Base-by-base conservation (phyloP, 129 eudicot genomes). In the Apium graveolens region DNA sequence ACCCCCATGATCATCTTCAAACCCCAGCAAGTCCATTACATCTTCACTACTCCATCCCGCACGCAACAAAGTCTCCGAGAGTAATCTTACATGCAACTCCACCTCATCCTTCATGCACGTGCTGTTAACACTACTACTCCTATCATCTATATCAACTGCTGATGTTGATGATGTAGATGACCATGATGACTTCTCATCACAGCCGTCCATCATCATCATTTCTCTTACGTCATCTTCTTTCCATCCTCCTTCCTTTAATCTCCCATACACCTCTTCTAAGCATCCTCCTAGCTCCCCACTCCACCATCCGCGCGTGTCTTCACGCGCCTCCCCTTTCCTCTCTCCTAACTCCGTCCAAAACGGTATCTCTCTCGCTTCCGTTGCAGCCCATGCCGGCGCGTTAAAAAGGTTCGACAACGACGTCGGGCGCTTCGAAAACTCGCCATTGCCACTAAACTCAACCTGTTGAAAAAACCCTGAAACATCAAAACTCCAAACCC, bases 11-110 rank as follows among this genome's bases (percentile, higher is more conserved):
- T 66, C 90, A 5, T 66, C 81, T 45, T 73, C 55, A 48, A 69
- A 74, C 14, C 96, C 94, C 70, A 93, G 89, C 82, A 91, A 86
- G 74, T 93, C 96, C 89, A 87, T 87, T 85, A 93, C 98, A 86
- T 93, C 98, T 73, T 86, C 91, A 60, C 62, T 86, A 78, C 92
- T 90, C 98, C 98, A 93, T 5, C 98, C 96, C 78, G 85, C 94
- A 80, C 89, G 82, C 51, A 93, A 83, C 84, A 93, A 83, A 73
- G 81, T 88, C 75, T 7, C 37, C 4, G 93, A 90, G 81, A 88
- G 45, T n/a, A 79, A 32, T 83, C 86, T 84, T 84, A 90, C 89
- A 82, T 86, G 89, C 87, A 85, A 76, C 79, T 53, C 82, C 78
- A 88, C 86, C 34, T 42, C 83, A 77, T 77, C 85, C 76, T 24